A percentile compares a stretch with the other conserved stretches of the same genome.
Conservation (phyloP, 2,329 filamentous ascomycete species). For the Pseudogymnoascus sp. region DNA sequence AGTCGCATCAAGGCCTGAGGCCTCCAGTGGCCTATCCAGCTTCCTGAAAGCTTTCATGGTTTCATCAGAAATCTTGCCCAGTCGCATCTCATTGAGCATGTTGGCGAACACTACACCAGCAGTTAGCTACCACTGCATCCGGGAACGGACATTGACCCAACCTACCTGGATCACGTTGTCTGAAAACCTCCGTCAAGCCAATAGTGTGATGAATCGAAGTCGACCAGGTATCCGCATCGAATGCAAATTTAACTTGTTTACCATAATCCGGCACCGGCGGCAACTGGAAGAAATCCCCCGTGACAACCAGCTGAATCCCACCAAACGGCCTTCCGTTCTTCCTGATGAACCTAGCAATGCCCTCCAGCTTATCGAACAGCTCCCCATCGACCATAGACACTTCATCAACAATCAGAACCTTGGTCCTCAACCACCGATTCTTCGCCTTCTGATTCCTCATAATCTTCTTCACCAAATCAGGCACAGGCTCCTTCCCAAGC, state of each 20-base stretch:
- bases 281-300: conserved; percentile 95
- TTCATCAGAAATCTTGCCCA: conserved; percentile 69
- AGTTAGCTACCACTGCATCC: background rate
- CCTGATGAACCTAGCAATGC: conserved; percentile 74
- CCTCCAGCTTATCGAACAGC: conserved; percentile 90
- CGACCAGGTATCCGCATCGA: conserved; percentile 85
- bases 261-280: conserved; percentile 77
- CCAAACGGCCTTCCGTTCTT: conserved; percentile 92
- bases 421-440: conserved; percentile 80
- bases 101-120: conserved; percentile 62
- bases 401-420: conserved; percentile 84
- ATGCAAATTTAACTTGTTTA: conserved; percentile 79
- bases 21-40: conserved; percentile 60
- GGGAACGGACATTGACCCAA: conserved; percentile 9
- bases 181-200: conserved; percentile 88
- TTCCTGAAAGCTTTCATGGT: conserved; percentile 71
- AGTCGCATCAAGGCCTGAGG: conserved; percentile 72
- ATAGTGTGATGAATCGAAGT: conserved; percentile 95
- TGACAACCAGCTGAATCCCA: conserved; percentile 91
- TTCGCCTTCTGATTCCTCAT: conserved; percentile 81
- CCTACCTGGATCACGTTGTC: conserved; percentile 73
- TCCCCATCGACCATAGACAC: conserved; percentile 98
- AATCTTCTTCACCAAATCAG: conserved; percentile 81
- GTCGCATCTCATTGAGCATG: conserved; percentile 97
- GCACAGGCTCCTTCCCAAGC: conserved; percentile 79